phyloP scores from a whole-genome alignment of 176 grass and related monocot genomes.

The Bromus sterilis region DNA sequence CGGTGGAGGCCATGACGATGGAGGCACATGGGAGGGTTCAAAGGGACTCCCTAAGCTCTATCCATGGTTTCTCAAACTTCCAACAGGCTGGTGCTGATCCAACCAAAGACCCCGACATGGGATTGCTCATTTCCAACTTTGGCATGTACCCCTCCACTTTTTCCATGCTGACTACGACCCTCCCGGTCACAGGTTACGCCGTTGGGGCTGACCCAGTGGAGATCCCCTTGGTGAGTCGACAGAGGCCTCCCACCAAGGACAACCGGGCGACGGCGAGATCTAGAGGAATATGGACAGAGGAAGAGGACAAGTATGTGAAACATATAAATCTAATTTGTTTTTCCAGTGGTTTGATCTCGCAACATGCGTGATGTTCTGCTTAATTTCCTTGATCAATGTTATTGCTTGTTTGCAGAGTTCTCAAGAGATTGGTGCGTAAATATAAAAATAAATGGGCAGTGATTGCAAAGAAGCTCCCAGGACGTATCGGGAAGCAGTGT shows the following conservation, averaged over 20 bases:
- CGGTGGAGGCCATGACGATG: not conserved
- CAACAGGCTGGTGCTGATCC: not conserved
- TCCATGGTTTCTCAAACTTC: not conserved
- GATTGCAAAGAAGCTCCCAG: conserved; percentile 49
- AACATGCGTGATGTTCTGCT: not conserved
- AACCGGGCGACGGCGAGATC: not conserved
- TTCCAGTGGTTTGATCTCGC: not conserved
- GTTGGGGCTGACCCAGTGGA: not conserved
- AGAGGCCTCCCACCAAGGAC: not conserved
- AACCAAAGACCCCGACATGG: not conserved
- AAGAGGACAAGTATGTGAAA: conserved; percentile 54
- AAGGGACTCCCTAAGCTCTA: not conserved
- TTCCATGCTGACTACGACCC: not conserved
- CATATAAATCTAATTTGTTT: not conserved
- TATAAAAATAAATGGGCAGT: conserved; percentile 52
- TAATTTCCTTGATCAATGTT: not conserved
- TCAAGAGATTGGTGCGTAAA: conserved; percentile 33
- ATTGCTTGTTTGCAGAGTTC: conserved; percentile 24
- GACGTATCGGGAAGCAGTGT: conserved; percentile 73
- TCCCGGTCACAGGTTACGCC: not conserved
- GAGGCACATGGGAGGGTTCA: not conserved
- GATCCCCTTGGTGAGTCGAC: not conserved
- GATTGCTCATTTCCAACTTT: not conserved
- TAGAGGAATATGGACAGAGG: conserved; percentile 52
- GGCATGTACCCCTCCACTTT: not conserved